phyloP scores from a whole-genome alignment of 768 basidiomycete species.

The Tylopilus vinaceipallidus region DNA sequence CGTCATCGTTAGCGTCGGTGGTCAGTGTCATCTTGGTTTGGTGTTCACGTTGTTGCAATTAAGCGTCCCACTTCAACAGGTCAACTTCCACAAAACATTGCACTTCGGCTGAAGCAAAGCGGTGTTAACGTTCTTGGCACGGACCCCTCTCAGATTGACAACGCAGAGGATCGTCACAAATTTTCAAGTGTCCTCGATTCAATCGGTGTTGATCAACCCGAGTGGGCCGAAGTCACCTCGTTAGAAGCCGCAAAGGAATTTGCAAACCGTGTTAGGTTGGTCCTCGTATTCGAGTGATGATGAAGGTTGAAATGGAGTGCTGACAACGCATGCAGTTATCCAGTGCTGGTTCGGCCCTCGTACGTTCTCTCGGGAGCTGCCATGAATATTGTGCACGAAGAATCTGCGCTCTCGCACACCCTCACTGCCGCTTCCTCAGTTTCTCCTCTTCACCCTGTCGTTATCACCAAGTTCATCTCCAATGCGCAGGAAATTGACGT shows the following conservation, averaged over 20 bases:
- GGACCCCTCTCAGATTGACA: slow-evolving; percentile 93
- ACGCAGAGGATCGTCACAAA: slow-evolving; percentile 97
- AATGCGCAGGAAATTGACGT: slow-evolving; percentile 97
- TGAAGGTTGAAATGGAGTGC: not conserved
- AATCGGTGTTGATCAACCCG: slow-evolving; percentile 95
- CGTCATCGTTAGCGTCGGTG: slow-evolving; percentile 95
- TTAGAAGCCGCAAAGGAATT: slow-evolving; percentile 91
- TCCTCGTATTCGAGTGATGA: too few relatives aligned
- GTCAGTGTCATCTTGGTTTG: slow-evolving; percentile 41
- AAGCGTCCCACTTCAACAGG: slow-evolving; percentile 43
- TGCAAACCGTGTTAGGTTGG: slow-evolving; percentile 72
- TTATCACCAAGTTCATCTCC: slow-evolving; percentile 99
- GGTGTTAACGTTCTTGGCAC: slow-evolving; percentile 95
- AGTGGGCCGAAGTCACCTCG: slow-evolving; percentile 89
- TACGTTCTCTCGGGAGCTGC: slow-evolving; percentile 98
- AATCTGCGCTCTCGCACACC: slow-evolving; percentile 84
- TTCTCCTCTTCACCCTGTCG: slow-evolving; percentile 95
- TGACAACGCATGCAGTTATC: slow-evolving; percentile 60
- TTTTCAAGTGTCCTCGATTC: slow-evolving; percentile 96
- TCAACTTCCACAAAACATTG: slow-evolving; percentile 98
- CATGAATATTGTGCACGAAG: slow-evolving; percentile 98
- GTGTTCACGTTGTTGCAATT: not conserved
- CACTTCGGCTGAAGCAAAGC: slow-evolving; percentile 86
- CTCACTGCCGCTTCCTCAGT: slow-evolving; percentile 96
- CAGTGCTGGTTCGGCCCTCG: slow-evolving; percentile 96